phyloP scores from a whole-genome alignment of 2,329 filamentous ascomycete genomes.

The Corynespora cassiicola region DNA sequence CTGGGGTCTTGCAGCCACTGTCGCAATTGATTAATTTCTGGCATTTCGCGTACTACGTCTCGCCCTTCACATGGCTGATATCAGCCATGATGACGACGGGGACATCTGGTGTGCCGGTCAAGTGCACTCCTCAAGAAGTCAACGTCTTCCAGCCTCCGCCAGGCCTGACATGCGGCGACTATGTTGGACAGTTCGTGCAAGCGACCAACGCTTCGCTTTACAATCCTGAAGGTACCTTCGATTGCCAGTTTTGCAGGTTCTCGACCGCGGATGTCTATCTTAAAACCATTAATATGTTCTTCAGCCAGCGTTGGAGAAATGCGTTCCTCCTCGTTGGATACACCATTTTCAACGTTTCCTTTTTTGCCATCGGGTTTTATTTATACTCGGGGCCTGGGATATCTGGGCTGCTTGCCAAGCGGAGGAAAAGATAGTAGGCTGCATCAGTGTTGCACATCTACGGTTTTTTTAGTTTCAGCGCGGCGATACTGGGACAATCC shows the following conservation, averaged over 20 bases:
- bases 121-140: slow-evolving; percentile 71
- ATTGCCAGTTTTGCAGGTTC: slow-evolving; percentile 6
- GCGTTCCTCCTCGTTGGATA: slow-evolving; percentile 63
- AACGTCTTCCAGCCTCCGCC: slow-evolving; percentile 67
- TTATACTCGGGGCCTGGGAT: too few relatives aligned
- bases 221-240: slow-evolving; percentile 3
- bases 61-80: slow-evolving; percentile 80
- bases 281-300: not conserved
- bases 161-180: slow-evolving; percentile 46
- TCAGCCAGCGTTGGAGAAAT: slow-evolving; percentile 51
- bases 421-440: too few relatives aligned
- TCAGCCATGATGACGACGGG: slow-evolving; percentile 72
- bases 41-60: slow-evolving; percentile 80
- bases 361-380: too few relatives aligned
- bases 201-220: slow-evolving; percentile 2
- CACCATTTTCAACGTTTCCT: slow-evolving; percentile 48
- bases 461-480: too few relatives aligned
- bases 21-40: slow-evolving; percentile 71
- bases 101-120: slow-evolving; percentile 67
- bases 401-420: too few relatives aligned
- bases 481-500: too few relatives aligned
- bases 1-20: slow-evolving; percentile 66
- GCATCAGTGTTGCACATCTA: too few relatives aligned
- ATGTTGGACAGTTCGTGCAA: slow-evolving; percentile 32
- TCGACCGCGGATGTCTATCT: slow-evolving; percentile 3